These are phyloP conservation scores for Tephrocybe rancida DNA, from an alignment of 768 basidiomycete species.

Conservation along the genomic window DNA sequence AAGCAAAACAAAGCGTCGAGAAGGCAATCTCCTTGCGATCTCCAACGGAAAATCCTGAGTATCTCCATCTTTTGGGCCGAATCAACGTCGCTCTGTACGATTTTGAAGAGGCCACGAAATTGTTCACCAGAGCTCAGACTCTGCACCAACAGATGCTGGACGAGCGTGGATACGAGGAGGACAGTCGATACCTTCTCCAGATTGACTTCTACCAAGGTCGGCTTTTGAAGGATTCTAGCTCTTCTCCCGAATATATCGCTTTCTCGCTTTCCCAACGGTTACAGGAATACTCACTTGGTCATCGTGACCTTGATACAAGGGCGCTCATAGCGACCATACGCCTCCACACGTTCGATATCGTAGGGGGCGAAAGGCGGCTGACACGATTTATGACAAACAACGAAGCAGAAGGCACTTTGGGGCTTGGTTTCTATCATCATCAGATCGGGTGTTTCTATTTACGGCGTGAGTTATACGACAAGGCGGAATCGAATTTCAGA, in stretches of 20 bases:
- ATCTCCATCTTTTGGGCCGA: slow-evolving; percentile 25
- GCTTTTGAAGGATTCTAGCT: not conserved
- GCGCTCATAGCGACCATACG: slow-evolving; percentile 5
- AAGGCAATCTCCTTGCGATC: slow-evolving; percentile 24
- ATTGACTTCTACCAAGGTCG: slow-evolving; percentile 17
- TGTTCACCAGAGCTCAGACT: slow-evolving; percentile 11
- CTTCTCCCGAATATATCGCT: not conserved
- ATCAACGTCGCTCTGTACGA: slow-evolving; percentile 21
- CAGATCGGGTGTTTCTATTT: slow-evolving; percentile 17
- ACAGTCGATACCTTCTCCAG: slow-evolving; percentile 14
- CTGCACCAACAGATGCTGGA: slow-evolving; percentile 21
- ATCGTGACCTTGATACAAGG: not conserved
- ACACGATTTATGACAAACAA: slow-evolving; percentile 7
- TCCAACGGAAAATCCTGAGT: slow-evolving; percentile 24
- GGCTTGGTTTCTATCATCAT: slow-evolving; percentile 21
- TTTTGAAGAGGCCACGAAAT: slow-evolving; percentile 17
- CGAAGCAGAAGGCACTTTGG: slow-evolving; percentile 11
- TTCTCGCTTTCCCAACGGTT: not conserved
- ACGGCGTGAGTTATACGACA: slow-evolving; percentile 5
- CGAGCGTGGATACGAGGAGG: slow-evolving; percentile 20
- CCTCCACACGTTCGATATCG: not conserved
- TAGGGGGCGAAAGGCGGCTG: not conserved
- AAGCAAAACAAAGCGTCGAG: slow-evolving; percentile 21
- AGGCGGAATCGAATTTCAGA: slow-evolving; percentile 15
- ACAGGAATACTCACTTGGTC: not conserved